Conservation (phyloP, 1,139 yeast genomes). For the Candida freyschussii region DNA sequence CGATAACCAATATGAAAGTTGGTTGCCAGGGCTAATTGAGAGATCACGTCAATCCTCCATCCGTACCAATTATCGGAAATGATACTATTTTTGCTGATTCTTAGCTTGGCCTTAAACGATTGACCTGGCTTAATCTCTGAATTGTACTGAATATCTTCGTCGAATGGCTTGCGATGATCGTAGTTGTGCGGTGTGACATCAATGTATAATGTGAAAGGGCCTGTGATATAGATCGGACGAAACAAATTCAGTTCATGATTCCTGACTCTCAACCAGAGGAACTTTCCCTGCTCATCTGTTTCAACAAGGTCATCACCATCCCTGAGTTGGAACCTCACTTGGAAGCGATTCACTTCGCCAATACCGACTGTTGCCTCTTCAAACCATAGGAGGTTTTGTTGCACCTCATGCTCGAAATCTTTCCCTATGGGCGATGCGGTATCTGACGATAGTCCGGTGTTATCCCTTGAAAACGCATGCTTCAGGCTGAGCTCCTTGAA, state of each 20-base stretch:
- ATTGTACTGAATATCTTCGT: constrained; percentile 31
- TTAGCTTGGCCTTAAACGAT: constrained; percentile 44
- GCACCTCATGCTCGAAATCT: not conserved
- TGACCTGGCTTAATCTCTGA: constrained; percentile 51
- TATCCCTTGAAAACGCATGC: too few species aligned
- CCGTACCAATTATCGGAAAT: constrained; percentile 33
- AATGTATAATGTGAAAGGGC: constrained; percentile 56
- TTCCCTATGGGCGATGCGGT: not conserved
- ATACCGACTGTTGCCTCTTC: constrained; percentile 12
- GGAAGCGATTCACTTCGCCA: constrained; percentile 21
- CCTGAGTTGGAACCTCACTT: constrained; percentile 5
- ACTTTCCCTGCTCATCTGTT: constrained; percentile 14
- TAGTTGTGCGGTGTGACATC: constrained; percentile 55
- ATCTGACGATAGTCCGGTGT: too few species aligned
- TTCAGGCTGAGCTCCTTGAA: too few species aligned
- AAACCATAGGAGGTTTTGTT: constrained; percentile 7
- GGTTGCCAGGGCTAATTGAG: constrained; percentile 46
- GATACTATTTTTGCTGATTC: constrained; percentile 38
- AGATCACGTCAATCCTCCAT: constrained; percentile 55
- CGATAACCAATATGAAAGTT: constrained; percentile 31
- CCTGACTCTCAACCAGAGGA: constrained; percentile 38
- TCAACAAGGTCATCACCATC: not conserved
- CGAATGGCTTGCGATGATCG: constrained; percentile 31
- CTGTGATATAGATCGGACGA: constrained; percentile 53
- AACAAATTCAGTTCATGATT: constrained; percentile 47